Evolutionary conservation across 1,284 basidiomycete species (phyloP).

Genomic region (Boletellus deceptivus): DNA sequence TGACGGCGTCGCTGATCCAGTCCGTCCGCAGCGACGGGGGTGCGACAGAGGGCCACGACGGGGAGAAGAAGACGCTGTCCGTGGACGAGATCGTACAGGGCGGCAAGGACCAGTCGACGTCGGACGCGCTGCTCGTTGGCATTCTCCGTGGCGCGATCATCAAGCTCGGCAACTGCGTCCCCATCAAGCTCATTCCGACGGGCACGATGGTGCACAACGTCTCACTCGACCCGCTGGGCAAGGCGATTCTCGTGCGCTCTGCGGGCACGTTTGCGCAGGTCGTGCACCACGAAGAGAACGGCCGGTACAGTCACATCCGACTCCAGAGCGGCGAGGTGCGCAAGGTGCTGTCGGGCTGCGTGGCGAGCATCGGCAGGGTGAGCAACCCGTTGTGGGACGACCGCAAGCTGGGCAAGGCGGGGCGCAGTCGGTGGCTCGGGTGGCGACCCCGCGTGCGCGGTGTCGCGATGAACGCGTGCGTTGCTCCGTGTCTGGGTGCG

Average conservation of each 20-base stretch:
- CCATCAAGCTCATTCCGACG: conserved; percentile 86
- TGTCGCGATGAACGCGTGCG: conserved; percentile 97
- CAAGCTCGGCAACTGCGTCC: conserved; percentile 92
- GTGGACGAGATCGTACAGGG: conserved; percentile 21
- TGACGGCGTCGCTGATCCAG: conserved; percentile 74
- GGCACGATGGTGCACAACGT: conserved; percentile 92
- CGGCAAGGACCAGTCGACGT: conserved; percentile 36
- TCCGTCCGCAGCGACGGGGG: conserved; percentile 46
- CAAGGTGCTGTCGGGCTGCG: conserved; percentile 79
- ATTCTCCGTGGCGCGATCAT: conserved; percentile 83
- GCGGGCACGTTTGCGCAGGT: conserved; percentile 89
- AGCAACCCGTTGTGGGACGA: conserved; percentile 93
- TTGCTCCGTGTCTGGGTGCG: conserved; percentile 15
- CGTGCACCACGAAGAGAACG: conserved; percentile 68
- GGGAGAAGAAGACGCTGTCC: conserved; percentile 27
- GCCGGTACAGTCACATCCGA: conserved; percentile 79
- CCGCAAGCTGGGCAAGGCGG: conserved; percentile 87
- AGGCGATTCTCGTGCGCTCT: conserved; percentile 82
- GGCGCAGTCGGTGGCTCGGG: conserved; percentile 87
- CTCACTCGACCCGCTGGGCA: conserved; percentile 73
- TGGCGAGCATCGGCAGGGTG: conserved; percentile 89
- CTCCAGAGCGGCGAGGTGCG: conserved; percentile 94
- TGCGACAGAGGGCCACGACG: conserved; percentile 25
- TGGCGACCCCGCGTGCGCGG: conserved; percentile 87
- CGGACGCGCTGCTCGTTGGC: conserved; percentile 77